phyloP scores from a whole-genome alignment of 2,329 filamentous ascomycete genomes.

The Penicillium sp. region DNA sequence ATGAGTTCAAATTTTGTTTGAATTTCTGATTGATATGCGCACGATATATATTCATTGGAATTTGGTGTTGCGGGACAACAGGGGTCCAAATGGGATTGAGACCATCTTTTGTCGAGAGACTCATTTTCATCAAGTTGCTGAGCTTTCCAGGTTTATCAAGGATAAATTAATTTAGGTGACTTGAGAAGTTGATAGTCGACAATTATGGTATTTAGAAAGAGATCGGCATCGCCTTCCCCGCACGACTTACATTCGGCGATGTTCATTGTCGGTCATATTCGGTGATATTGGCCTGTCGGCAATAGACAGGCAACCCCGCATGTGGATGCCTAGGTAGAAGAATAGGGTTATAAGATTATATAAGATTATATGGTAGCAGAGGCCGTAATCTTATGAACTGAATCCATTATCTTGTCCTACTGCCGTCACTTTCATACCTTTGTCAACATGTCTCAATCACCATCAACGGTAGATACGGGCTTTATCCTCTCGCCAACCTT shows the following conservation, averaged over 20 bases:
- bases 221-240: not conserved
- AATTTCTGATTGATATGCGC: conserved; percentile 17
- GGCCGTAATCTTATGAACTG: no score
- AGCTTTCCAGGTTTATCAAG: no score
- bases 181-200: no score
- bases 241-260: not conserved
- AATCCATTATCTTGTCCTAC: no score
- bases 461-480: conserved; percentile 19
- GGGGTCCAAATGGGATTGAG: conserved; percentile 13
- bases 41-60: conserved; percentile 19
- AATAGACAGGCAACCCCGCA: not conserved
- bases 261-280: conserved; percentile 10
- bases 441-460: not conserved
- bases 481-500: conserved; percentile 17
- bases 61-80: conserved; percentile 6
- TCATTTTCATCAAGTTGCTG: no score
- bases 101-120: no score
- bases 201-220: no score
- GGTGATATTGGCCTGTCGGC: conserved; percentile 10
- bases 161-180: no score
- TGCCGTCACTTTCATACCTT: no score
- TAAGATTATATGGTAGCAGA: no score
- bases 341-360: no score
- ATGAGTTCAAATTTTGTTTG: conserved; percentile 12
- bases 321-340: no score